Percentiles rank a stretch among this genome's conserved stretches.
Conservation (phyloP, 2,329 filamentous ascomycete genomes). For the Aspergillus niger region DNA sequence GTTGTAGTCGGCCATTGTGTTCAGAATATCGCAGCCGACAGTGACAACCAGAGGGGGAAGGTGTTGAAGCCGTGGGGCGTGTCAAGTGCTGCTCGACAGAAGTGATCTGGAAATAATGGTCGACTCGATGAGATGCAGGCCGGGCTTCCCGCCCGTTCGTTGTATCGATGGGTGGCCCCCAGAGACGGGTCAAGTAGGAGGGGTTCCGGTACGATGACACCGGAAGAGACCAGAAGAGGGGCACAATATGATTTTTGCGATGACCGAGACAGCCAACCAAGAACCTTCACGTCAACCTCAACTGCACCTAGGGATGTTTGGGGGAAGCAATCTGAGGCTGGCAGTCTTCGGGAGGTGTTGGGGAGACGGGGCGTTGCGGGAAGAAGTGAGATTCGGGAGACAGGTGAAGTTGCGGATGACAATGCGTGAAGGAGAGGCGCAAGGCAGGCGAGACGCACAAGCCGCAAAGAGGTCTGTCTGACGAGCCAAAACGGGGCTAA, state of each 20-base stretch:
- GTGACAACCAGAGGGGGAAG: neutral
- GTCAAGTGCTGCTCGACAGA: neutral
- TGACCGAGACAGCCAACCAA: neutral
- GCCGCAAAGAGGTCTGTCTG: constrained; percentile 9
- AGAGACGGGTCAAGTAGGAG: neutral
- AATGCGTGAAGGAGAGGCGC: neutral
- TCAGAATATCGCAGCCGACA: neutral
- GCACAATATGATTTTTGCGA: neutral
- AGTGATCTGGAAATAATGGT: neutral
- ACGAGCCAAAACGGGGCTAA: neutral
- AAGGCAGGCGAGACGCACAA: constrained; percentile 6
- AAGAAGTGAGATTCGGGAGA: neutral
- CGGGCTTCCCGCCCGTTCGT: constrained; percentile 41
- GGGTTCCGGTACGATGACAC: constrained; percentile 6
- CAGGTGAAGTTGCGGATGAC: neutral
- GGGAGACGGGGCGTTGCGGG: neutral
- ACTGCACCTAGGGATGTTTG: neutral
- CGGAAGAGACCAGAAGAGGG: neutral
- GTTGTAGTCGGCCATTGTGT: constrained; percentile 42
- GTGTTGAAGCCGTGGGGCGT: neutral
- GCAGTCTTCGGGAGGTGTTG: neutral
- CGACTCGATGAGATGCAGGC: constrained; percentile 13
- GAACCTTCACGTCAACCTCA: neutral
- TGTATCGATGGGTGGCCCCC: constrained; percentile 20
- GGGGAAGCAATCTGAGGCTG: neutral